Conservation (phyloP, 1,284 basidiomycete genomes). For the Sphagnurus paluster region DNA sequence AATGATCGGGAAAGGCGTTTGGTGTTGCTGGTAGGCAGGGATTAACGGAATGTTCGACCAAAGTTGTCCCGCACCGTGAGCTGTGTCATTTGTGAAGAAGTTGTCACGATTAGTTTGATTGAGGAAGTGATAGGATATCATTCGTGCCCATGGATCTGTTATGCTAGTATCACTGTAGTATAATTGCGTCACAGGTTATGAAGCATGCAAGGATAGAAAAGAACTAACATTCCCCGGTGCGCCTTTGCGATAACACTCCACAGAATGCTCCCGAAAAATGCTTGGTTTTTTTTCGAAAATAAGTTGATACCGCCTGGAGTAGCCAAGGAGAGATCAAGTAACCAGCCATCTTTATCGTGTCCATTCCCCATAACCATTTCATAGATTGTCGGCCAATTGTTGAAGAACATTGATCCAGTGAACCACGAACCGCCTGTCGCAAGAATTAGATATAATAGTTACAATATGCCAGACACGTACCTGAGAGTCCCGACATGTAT, state of each 20-base stretch:
- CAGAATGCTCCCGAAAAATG: conserved; percentile 59
- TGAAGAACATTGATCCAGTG: conserved; percentile 54
- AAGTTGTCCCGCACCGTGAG: conserved; percentile 65
- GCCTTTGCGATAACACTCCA: conserved; percentile 61
- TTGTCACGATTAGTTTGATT: conserved; percentile 58
- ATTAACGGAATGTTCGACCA: conserved; percentile 57
- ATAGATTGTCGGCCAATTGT: conserved; percentile 54
- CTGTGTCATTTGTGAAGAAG: conserved; percentile 58
- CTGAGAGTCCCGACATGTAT: conserved; percentile 63
- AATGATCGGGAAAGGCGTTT: conserved; percentile 59
- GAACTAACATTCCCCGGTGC: conserved; percentile 48
- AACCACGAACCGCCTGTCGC: conserved; percentile 69
- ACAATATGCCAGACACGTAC: conserved; percentile 29
- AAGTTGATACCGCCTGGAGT: conserved; percentile 50
- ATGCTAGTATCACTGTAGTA: conserved; percentile 55
- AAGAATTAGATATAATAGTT: not conserved
- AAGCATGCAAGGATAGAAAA: not conserved
- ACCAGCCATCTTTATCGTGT: conserved; percentile 51
- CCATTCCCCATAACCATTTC: conserved; percentile 59
- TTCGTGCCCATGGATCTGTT: conserved; percentile 62
- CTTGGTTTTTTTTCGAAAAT: conserved; percentile 49
- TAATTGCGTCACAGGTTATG: not conserved
- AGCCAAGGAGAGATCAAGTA: conserved; percentile 55
- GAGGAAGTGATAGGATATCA: conserved; percentile 67
- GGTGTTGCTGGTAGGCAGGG: conserved; percentile 44